phyloP scores from a whole-genome alignment of 306 rosid species.

The Cucumis melo region DNA sequence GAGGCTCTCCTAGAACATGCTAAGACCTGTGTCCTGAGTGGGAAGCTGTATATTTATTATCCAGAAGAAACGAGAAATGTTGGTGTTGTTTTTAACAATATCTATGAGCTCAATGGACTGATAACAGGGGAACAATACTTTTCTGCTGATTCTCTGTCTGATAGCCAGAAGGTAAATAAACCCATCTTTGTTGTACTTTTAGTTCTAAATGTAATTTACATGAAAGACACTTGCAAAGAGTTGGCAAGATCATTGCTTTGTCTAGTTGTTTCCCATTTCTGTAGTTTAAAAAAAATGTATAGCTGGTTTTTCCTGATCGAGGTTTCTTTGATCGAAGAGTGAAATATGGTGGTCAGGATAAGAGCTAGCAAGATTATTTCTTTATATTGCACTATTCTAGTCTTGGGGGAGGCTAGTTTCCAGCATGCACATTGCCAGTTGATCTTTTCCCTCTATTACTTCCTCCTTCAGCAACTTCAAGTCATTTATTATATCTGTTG shows the following conservation, averaged over 20 bases:
- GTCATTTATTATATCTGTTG: not conserved
- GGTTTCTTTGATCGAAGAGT: not conserved
- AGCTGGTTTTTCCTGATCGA: not conserved
- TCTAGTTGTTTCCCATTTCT: not conserved
- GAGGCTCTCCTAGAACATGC: slow-evolving; percentile 96
- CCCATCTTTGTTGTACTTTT: not conserved
- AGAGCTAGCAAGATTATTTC: not conserved
- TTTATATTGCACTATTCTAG: not conserved
- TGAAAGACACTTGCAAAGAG: not conserved
- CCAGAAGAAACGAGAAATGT: slow-evolving; percentile 80
- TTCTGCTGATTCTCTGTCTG: slow-evolving; percentile 81
- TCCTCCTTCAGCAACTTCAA: not conserved
- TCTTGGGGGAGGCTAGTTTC: not conserved
- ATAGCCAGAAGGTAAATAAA: slow-evolving; percentile 61
- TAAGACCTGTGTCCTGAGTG: slow-evolving; percentile 81
- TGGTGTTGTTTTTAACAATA: slow-evolving; percentile 81
- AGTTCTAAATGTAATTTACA: not conserved
- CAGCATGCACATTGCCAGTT: not conserved
- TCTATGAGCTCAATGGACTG: slow-evolving; percentile 84
- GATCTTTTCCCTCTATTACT: not conserved
- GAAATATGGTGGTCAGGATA: not conserved
- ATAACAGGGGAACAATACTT: slow-evolving; percentile 64
- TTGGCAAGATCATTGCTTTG: not conserved
- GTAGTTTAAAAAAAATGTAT: not conserved
- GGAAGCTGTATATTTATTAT: slow-evolving; percentile 82